Percentiles rank a stretch among this genome's conserved stretches.
Conservation (phyloP, 2,329 filamentous ascomycete genomes). For the Aspergillus hortae region DNA sequence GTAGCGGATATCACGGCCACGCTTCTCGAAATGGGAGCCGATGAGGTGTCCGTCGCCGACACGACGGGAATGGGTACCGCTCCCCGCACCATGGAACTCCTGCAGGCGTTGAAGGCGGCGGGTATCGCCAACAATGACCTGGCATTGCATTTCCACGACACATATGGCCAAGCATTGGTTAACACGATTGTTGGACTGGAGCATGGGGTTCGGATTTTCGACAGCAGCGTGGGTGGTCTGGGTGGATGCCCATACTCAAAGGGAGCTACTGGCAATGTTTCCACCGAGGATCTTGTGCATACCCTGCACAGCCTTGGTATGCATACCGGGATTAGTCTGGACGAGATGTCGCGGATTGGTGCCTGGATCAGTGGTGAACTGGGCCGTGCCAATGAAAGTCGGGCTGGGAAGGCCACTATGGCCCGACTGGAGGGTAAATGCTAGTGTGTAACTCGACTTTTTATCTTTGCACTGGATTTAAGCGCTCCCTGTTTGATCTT, state of each 20-base stretch:
- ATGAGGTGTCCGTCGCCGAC: constrained; percentile 63
- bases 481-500: no score
- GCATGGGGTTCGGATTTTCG: constrained; percentile 61
- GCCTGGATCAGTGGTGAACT: constrained; percentile 55
- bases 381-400: constrained; percentile 50
- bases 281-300: constrained; percentile 62
- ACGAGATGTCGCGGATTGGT: constrained; percentile 54
- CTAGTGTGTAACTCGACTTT: background rate
- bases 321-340: constrained; percentile 56
- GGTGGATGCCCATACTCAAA: constrained; percentile 64
- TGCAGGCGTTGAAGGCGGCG: constrained; percentile 57
- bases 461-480: no score
- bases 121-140: constrained; percentile 59
- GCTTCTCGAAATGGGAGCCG: constrained; percentile 62
- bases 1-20: constrained; percentile 60
- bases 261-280: constrained; percentile 63
- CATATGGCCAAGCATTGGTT: constrained; percentile 62
- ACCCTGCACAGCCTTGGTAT: constrained; percentile 58
- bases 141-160: constrained; percentile 65
- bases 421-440: constrained; percentile 28
- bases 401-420: constrained; percentile 52
- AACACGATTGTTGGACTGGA: constrained; percentile 62
- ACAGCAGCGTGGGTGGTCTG: constrained; percentile 60
- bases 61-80: constrained; percentile 67
- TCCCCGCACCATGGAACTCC: constrained; percentile 55